Base-by-base conservation (phyloP, 2,329 filamentous ascomycete species). In the Cercospora citrullina region DNA sequence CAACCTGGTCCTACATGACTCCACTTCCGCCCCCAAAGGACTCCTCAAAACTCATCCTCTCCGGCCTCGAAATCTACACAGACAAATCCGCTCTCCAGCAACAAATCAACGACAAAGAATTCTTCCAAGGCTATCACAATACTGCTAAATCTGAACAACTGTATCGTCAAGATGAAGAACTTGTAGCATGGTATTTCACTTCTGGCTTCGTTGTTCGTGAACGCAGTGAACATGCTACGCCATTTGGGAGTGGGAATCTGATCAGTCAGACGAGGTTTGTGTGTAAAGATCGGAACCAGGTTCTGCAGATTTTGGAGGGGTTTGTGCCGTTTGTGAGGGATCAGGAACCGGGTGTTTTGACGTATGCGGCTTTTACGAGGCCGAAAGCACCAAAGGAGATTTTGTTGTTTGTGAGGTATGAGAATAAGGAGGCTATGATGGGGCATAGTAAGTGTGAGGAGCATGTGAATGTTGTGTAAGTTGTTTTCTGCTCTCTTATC, bases 41-140 rank as follows among this genome's bases (percentile, higher is more conserved):
- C 28, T 12, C 48, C 16, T 23, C 51, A 45, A 42, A 7, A 39
- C 64, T 69, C 26, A 30, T 71, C 60, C 68, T 75, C 33, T 65
- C 63, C 36, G 75, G 74, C 6, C 59, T 76, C 10, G 75, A 76
- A 30, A 71, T 76, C 26, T 76, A 76, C 58, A 74, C 72, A 0
- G 51, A 67, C 14, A 76, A 74, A 51, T 42, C 67, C 7, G 74
- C 72, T 10, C 68, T 74, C 6, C 68, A 74, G 33, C 42, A 62
- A 23, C 75, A 76, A 64, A 33, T 76, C 28, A 55, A 76, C 10
- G 75, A 76, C 63, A 66, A 70, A 33, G 69, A 68, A 4, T 74
- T 68, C 60, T 76, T 76, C 68, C 75, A 76, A 58, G 26, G 67
- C 1, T 76, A 73, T 42, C 74, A 74, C 39, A 39, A 67, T 4